Conservation (phyloP, 2,329 filamentous ascomycete genomes). For the Trichoderma breve region DNA sequence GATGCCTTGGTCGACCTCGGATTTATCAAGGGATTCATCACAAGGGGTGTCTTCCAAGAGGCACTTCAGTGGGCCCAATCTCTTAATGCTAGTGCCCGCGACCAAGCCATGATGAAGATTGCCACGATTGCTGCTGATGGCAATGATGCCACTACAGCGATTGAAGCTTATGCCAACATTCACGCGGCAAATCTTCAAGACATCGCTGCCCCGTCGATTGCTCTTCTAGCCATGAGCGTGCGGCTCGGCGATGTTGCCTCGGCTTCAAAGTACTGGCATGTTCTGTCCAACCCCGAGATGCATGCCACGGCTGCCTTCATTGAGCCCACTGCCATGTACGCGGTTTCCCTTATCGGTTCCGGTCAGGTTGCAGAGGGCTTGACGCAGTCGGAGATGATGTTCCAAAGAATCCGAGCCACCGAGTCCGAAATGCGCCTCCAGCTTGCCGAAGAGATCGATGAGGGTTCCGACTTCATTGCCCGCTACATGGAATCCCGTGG, state of each 20-base stretch:
- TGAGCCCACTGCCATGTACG: conserved; percentile 87
- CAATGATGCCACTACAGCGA: conserved; percentile 66
- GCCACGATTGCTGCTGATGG: conserved; percentile 77
- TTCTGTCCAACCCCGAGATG: conserved; percentile 63
- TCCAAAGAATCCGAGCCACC: conserved; percentile 71
- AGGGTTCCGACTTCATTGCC: conserved; percentile 70
- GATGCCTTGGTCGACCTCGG: conserved; percentile 70
- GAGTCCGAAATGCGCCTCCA: conserved; percentile 52
- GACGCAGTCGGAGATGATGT: conserved; percentile 78
- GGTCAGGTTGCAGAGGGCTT: conserved; percentile 82
- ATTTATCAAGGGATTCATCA: conserved; percentile 75
- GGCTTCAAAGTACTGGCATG: conserved; percentile 77
- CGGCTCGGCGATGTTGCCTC: conserved; percentile 75
- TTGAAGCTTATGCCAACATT: conserved; percentile 62
- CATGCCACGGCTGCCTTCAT: conserved; percentile 65
- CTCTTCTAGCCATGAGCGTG: conserved; percentile 82
- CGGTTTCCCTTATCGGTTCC: conserved; percentile 80
- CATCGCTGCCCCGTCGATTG: conserved; percentile 63
- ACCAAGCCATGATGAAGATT: conserved; percentile 67
- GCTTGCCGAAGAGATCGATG: conserved; percentile 77
- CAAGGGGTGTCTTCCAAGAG: conserved; percentile 66
- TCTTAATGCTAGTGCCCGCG: conserved; percentile 58
- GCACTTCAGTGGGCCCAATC: conserved; percentile 71
- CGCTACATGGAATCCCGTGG: conserved; percentile 57
- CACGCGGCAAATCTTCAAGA: conserved; percentile 46